phyloP scores from a whole-genome alignment of 768 basidiomycete species.

The Termitomyces sp. region DNA sequence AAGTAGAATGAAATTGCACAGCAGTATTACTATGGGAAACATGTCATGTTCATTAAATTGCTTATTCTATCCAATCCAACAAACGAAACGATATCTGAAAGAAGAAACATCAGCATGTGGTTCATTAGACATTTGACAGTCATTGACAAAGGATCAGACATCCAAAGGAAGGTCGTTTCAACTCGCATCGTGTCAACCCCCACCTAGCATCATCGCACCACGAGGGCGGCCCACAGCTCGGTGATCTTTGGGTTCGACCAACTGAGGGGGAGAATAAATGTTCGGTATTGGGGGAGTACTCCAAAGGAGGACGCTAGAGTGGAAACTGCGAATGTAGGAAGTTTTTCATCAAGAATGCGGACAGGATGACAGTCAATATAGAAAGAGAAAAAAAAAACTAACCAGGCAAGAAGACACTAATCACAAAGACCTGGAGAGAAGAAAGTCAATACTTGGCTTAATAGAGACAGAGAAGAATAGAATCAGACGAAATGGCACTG shows the following conservation, averaged over 20 bases:
- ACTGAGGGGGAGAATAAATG: conserved; percentile 66
- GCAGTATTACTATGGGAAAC: background rate
- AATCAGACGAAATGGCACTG: conserved; percentile 85
- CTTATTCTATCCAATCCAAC: too few species aligned
- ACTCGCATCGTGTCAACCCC: conserved; percentile 74
- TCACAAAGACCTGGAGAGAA: background rate
- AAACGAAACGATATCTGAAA: background rate
- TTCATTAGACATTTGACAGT: background rate
- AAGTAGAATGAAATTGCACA: background rate
- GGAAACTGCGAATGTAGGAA: conserved; percentile 87
- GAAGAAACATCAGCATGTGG: background rate
- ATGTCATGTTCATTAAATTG: background rate
- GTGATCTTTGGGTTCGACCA: conserved; percentile 67
- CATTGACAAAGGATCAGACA: conserved; percentile 53
- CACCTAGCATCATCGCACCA: conserved; percentile 74
- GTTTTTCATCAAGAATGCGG: conserved; percentile 42
- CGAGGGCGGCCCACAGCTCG: conserved; percentile 57
- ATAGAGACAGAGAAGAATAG: conserved; percentile 10
- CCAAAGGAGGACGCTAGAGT: conserved; percentile 64
- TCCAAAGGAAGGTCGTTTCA: conserved; percentile 82
- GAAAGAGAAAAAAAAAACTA: background rate
- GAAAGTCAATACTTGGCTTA: background rate
- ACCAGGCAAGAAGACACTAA: background rate
- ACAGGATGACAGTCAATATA: background rate
- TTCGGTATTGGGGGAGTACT: conserved; percentile 75